These are phyloP conservation scores for Tephrocybe rancida DNA, from an alignment of 768 basidiomycete genomes.

Conservation along the genomic window DNA sequence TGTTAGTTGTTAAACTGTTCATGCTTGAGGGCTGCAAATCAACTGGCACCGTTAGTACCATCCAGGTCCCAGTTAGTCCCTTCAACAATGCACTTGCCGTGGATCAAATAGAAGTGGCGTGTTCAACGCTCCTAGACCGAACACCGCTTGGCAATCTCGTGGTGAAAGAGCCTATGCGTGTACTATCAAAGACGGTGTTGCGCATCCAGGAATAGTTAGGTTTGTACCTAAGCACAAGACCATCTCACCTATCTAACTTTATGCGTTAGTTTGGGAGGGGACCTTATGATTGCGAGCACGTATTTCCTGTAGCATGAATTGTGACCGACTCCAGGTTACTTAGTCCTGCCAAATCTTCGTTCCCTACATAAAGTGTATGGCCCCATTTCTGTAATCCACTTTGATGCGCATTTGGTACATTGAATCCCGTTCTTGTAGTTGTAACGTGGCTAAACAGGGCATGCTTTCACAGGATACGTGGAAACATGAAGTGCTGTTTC, in stretches of 20 bases:
- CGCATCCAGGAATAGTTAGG: slow-evolving; percentile 79
- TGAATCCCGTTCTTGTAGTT: slow-evolving; percentile 27
- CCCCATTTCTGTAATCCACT: slow-evolving; percentile 81
- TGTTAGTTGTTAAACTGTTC: slow-evolving; percentile 37
- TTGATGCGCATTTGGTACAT: slow-evolving; percentile 65
- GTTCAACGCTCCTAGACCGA: slow-evolving; percentile 70
- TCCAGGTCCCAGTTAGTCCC: slow-evolving; percentile 72
- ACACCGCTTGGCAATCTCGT: slow-evolving; percentile 36
- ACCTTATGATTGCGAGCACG: slow-evolving; percentile 75
- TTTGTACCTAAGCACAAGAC: slow-evolving; percentile 10
- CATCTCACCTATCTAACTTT: slow-evolving; percentile 3
- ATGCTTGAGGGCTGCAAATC: too few relatives aligned
- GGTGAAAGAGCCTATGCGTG: slow-evolving; percentile 36
- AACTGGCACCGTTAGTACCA: neutral
- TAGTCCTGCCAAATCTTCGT: slow-evolving; percentile 82
- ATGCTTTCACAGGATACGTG: slow-evolving; percentile 79
- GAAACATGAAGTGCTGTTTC: slow-evolving; percentile 43
- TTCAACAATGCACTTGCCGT: slow-evolving; percentile 85
- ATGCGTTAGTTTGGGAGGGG: slow-evolving; percentile 76
- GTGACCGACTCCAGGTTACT: slow-evolving; percentile 17
- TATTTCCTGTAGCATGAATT: slow-evolving; percentile 27
- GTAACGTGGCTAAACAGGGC: too few relatives aligned
- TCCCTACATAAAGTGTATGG: slow-evolving; percentile 80
- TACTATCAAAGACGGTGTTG: slow-evolving; percentile 57
- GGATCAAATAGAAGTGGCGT: slow-evolving; percentile 87